Base-by-base conservation (phyloP, 148 eudicot species). In the Talinum fruticosum region DNA sequence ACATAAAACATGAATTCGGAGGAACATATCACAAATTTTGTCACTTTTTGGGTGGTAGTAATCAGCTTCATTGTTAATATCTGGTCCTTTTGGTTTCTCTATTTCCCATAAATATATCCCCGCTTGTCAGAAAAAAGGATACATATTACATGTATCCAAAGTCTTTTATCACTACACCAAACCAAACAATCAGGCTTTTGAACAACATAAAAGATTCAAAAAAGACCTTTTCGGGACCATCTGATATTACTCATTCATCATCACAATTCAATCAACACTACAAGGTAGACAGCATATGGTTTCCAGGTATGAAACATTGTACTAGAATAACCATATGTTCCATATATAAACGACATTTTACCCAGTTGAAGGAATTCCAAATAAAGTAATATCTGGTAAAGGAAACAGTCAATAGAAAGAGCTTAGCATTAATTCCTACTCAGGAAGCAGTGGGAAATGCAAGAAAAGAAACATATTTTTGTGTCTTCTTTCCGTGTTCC, bases 1-100 rank as follows among this genome's bases (percentile, higher is more conserved):
- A 80, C 32, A 73, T 36, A 54, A 69, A 81, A 65, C 24, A 65
- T 75, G 66, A 79, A 66, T 18, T 74, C 37, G 10, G 14, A 29
- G 67, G 38, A 28, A 62, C 18, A 28, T 62, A 28, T 28, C 66
- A 51, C 23, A 51, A 10, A 49, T 51, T 16, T 51, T 19, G 6
- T 10, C 2, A 14, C 15, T 51, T 51, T 8, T 51, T 51, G 5
- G 15, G n/a, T 13, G 2, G 15, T 51, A 51, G 47, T 8, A 14
- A 41, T 41, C 16, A 51, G 57, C 57, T 14, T 51, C 23, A 13
- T 51, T 51, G n/a, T n/a, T n/a, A n/a, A n/a, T n/a, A n/a, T n/a
- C n/a, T n/a, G n/a, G n/a, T 14, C 47, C 13, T 0, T 41, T 41
- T 41, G 14, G 47, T 14, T 51, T 51, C 57, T 51, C 16, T 18